Evolutionary conservation across 2,329 filamentous ascomycete genomes (phyloP).

Genomic region (Stagonosporopsis chrysanthemi): DNA sequence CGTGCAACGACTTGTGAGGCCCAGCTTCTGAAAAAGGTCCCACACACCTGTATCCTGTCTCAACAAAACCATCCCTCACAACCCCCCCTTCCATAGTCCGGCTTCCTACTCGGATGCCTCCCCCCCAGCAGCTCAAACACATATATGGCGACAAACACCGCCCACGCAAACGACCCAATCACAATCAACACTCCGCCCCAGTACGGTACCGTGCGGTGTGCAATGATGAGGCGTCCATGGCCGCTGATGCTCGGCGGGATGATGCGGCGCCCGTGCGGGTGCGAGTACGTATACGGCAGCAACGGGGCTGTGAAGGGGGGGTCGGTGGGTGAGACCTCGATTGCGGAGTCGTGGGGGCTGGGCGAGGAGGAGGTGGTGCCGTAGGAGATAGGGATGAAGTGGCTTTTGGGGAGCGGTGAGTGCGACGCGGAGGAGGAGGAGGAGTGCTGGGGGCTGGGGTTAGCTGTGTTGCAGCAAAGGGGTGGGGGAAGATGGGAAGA

Average conservation of each 20-base stretch:
- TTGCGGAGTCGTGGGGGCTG: constrained; percentile 22
- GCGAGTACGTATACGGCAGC: constrained; percentile 21
- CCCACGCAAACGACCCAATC: constrained; percentile 29
- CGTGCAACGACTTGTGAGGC: too few species aligned
- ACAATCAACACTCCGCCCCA: constrained; percentile 25
- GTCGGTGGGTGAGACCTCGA: constrained; percentile 18
- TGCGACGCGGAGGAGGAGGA: background rate
- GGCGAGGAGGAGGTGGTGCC: constrained; percentile 14
- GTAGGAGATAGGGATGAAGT: constrained; percentile 22
- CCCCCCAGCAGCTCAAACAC: constrained; percentile 24
- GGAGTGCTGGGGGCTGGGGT: background rate
- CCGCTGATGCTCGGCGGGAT: constrained; percentile 33
- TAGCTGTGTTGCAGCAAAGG: background rate
- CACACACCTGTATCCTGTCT: background rate
- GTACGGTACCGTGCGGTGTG: constrained; percentile 32
- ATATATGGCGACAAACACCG: constrained; percentile 28
- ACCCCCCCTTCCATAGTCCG: constrained; percentile 2
- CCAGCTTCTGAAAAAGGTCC: background rate
- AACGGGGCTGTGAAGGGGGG: constrained; percentile 12
- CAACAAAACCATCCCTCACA: constrained; percentile 17
- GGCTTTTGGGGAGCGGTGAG: background rate
- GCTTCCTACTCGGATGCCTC: constrained; percentile 10
- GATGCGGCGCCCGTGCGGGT: constrained; percentile 31
- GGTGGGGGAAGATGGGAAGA: too few species aligned
- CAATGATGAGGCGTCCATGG: constrained; percentile 30